A percentile compares a stretch with the other conserved stretches of the same genome.
phyloP scores from a whole-genome alignment of 2,329 filamentous ascomycete species.

The Paecilomyces formosus region DNA sequence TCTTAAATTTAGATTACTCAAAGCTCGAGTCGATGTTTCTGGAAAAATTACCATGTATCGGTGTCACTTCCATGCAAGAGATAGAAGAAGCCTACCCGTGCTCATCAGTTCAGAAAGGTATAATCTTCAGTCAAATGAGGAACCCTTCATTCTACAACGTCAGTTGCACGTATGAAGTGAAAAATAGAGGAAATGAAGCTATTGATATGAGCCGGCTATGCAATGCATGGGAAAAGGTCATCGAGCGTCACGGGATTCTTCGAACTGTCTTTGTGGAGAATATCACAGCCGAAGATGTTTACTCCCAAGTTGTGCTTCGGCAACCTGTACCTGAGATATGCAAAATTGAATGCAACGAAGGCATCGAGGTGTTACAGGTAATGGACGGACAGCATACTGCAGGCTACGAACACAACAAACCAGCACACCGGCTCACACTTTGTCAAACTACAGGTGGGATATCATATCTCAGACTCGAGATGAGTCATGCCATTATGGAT shows the following conservation, averaged over 20 bases:
- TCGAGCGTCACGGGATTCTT: constrained; percentile 26
- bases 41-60: constrained; percentile 29
- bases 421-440: constrained; percentile 41
- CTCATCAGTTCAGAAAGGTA: constrained; percentile 30
- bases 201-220: constrained; percentile 20
- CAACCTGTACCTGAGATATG: constrained; percentile 18
- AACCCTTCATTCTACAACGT: constrained; percentile 30
- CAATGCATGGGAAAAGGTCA: constrained; percentile 24
- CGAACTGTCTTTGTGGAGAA: constrained; percentile 31
- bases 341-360: constrained; percentile 21
- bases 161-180: constrained; percentile 30
- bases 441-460: constrained; percentile 31
- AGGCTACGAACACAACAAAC: constrained; percentile 18
- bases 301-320: constrained; percentile 28
- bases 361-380: constrained; percentile 19
- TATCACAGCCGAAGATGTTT: constrained; percentile 22
- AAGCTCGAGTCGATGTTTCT: constrained; percentile 30
- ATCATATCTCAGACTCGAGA: constrained; percentile 41
- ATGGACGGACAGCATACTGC: constrained; percentile 22
- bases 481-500: constrained; percentile 48
- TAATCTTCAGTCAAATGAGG: constrained; percentile 25
- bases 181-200: constrained; percentile 4
- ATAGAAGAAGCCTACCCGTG: constrained; percentile 38
- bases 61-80: constrained; percentile 23
- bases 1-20: constrained; percentile 38